Evolutionary conservation across 352 stramenopile species (phyloP), one percentile per base, ranked within the genome.

Genomic region (Pythium guiyangense): DNA sequence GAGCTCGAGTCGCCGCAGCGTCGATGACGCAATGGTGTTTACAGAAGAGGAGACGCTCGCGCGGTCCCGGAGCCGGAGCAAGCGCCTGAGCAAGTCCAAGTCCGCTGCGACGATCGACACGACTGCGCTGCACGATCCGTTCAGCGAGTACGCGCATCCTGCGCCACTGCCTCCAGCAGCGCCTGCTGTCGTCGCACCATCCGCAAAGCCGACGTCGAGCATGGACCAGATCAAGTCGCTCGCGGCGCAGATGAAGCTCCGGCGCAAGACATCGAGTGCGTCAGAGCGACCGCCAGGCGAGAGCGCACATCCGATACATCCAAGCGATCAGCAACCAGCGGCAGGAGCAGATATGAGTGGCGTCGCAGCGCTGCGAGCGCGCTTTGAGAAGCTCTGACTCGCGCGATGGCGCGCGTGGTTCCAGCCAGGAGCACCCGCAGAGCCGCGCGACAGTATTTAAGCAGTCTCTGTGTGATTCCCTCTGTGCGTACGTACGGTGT

Each of bases 221-320:
- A 78, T 86, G 71, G 71, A 91, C 54, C 74, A 91, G 58, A 88
- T 91, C 67, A 86, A 86, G 50, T 73, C 69, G 3, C 78, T 89
- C 20, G 80, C 80, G 6, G 77, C 78, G 18, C 74, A 84, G 48
- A 91, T 91, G 80, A 88, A 91, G 68, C 77, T 86, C 53, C 74
- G 76, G 35, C 70, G 80, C 15, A 69, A 76, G 37, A 62, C 55
- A 6, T 48, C 59, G 2, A 53, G 55, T 29, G 15, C 9, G 10
- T 14, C 42, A 37, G 31, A 12, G 31, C 31, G 6, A 37, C 31
- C 31, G 12, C 6, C 31, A 37, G 6, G 20, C 35, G 29, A 53
- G 29, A 22, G 25, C 29, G 37, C n/a, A 26, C 31, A 9, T 26
- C 26, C 10, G 6, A 22, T 25, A n/a, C 12, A 4, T 52, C 59